Percentiles rank a stretch among this genome's conserved stretches.
phyloP scores from a whole-genome alignment of 176 grass and related monocot species.

The Musa beccarii region DNA sequence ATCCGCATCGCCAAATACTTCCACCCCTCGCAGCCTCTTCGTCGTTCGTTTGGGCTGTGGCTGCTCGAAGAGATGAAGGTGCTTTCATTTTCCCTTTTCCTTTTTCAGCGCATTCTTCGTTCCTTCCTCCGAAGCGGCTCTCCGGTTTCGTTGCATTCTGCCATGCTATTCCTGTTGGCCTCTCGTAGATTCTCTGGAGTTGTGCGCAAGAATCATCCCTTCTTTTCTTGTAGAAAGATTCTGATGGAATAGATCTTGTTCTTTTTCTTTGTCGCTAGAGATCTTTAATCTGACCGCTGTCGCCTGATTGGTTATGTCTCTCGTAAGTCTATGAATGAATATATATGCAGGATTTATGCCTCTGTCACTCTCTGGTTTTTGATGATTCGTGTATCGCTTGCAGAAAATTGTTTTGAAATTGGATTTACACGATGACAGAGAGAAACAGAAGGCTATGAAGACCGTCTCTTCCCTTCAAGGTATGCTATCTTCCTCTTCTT shows the following conservation, averaged over 20 bases:
- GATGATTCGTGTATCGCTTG: conserved; percentile 1
- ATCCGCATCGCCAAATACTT: no score
- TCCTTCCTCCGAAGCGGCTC: no score
- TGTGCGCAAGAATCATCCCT: background rate
- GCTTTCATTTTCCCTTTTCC: no score
- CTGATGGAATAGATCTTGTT: background rate
- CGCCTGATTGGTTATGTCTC: no score
- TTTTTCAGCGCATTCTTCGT: no score
- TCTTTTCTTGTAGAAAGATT: background rate
- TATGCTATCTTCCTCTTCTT: background rate
- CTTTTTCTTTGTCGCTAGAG: background rate
- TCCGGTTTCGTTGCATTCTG: background rate
- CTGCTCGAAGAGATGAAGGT: no score
- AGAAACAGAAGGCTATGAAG: conserved; percentile 89
- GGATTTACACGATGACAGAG: conserved; percentile 53
- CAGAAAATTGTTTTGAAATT: conserved; percentile 85
- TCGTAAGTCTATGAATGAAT: no score
- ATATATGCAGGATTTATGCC: no score
- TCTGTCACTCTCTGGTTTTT: background rate
- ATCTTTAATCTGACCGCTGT: no score
- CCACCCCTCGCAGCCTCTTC: no score
- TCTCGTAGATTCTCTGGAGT: background rate
- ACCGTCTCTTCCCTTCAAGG: conserved; percentile 47
- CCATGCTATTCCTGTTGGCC: background rate
- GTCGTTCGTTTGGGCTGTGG: no score